Evolutionary conservation across 2,329 filamentous ascomycete genomes (phyloP).

Genomic region (Cladosporium sp.): DNA sequence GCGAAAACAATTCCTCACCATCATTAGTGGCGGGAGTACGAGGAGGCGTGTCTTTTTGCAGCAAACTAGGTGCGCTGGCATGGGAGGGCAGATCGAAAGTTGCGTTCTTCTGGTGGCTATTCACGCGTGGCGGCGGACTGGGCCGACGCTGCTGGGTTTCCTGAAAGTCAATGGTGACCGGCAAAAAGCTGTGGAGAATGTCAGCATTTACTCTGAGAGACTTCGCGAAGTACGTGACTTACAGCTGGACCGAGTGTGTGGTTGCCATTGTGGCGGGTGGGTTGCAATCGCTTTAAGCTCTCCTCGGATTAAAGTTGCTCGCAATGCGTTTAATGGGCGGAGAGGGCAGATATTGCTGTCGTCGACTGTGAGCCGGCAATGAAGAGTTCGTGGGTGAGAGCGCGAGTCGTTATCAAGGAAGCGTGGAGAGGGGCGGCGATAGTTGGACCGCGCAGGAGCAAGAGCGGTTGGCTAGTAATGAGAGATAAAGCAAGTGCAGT

Average conservation of each 20-base stretch:
- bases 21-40: conserved; percentile 37
- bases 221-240: conserved; percentile 17
- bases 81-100: conserved; percentile 27
- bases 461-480: not conserved
- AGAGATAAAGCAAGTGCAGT: not conserved
- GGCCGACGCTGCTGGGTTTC: conserved; percentile 45
- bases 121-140: conserved; percentile 22
- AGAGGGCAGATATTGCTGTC: not conserved
- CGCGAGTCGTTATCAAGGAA: too few species aligned
- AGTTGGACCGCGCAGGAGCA: not conserved
- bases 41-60: conserved; percentile 37
- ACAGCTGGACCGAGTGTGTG: conserved; percentile 31
- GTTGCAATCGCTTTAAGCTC: not conserved
- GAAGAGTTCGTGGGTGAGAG: too few species aligned
- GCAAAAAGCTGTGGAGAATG: conserved; percentile 65
- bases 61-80: conserved; percentile 35
- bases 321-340: not conserved
- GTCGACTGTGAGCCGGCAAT: not conserved
- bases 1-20: conserved; percentile 45
- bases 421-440: not conserved
- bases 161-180: conserved; percentile 83
- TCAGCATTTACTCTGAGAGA: not conserved
- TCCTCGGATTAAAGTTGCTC: not conserved
- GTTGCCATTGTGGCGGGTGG: conserved; percentile 21
- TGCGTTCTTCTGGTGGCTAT: conserved; percentile 47